Conservation (phyloP, 495 filamentous ascomycete genomes). For the Penicillium egyptiacum region DNA sequence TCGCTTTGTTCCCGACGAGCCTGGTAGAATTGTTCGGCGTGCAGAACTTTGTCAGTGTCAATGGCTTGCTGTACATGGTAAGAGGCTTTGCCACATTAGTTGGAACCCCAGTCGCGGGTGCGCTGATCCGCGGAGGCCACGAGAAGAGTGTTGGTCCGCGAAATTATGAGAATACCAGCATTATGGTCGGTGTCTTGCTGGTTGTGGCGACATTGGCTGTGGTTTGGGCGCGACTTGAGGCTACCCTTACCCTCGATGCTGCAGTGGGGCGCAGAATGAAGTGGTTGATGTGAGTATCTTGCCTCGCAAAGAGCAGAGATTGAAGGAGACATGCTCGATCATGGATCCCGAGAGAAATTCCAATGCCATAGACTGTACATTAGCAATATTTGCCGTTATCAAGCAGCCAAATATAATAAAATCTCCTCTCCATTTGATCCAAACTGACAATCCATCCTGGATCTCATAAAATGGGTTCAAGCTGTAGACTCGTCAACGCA, state of each 20-base stretch:
- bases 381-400: neutral
- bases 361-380: neutral
- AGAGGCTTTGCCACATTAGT: conserved; percentile 41
- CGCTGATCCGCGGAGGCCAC: conserved; percentile 31
- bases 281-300: conserved; percentile 19
- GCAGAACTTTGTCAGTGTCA: conserved; percentile 43
- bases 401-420: neutral
- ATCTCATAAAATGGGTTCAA: conserved; percentile 32
- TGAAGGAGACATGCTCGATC: neutral
- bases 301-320: neutral
- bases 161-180: conserved; percentile 32
- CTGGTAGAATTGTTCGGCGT: conserved; percentile 45
- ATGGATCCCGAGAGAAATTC: neutral
- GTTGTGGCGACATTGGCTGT: conserved; percentile 31
- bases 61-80: conserved; percentile 46
- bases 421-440: neutral
- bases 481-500: conserved; percentile 38
- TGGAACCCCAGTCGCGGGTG: conserved; percentile 45
- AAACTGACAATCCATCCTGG: neutral
- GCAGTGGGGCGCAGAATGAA: conserved; percentile 14
- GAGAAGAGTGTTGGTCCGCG: conserved; percentile 14
- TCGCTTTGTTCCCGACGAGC: conserved; percentile 41
- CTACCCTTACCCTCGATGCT: conserved; percentile 17
- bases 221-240: conserved; percentile 38
- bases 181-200: conserved; percentile 33